Base-by-base conservation (phyloP, 495 filamentous ascomycete genomes). In the Daldinia concentrica region DNA sequence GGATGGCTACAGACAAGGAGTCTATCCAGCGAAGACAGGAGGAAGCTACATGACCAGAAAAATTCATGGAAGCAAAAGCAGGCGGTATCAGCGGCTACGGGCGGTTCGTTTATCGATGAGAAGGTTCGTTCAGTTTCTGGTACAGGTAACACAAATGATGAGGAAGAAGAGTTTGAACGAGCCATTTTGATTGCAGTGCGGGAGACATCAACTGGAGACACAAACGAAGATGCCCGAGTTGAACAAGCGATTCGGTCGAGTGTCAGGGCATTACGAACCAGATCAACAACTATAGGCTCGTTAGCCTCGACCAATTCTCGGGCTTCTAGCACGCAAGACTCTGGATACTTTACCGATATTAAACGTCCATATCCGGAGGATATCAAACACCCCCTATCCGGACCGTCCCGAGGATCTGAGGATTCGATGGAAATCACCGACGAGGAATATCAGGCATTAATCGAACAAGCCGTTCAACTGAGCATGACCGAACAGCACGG, bases 181-280 rank as follows among this genome's bases (percentile, higher is more conserved):
- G 92, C 91, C 1, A 93, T 95, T 68, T 83, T 83, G 41, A 79
- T 81, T 29, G 92, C 92, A 5, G 89, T 94, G 1, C 79, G 79
- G 17, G 85, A 90, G 72, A 93, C 90, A 6, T 92, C 91, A 14
- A 81, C 78, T 1, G 92, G 92, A 32, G 80, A 93, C 71, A 68
- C 80, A 0, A 82, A 85, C n/a, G 89, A 93, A 74, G 92, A 93
- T 68, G 82, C 81, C 37, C 81, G 85, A 64, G 82, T 94, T 64
- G 91, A 92, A 75, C 79, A 85, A 24, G 91, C 90, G 5, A 90
- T 94, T 50, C 80, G 90, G 22, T 89, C 90, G 3, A 91, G 89
- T 73, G 80, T 93, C 19, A 78, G 76, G 14, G 89, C 91, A 66
- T 80, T 93, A 60, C 83, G 88, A 48, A 71, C 27, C 9, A 62